Base-by-base conservation (phyloP, 331 rosid genomes). In the Erythrophleum ivorense region DNA sequence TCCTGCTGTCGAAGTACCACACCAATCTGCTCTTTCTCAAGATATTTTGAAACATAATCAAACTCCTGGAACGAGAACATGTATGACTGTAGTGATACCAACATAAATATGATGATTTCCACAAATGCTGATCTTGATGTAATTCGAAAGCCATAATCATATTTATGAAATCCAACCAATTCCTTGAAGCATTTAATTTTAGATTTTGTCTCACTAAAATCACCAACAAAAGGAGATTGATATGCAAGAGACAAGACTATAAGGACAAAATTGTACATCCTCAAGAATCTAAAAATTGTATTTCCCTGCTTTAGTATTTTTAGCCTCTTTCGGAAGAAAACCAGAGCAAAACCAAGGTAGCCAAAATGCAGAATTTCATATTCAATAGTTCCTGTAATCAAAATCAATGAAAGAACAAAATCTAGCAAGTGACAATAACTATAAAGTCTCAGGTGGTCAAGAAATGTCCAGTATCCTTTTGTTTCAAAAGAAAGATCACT, bases 11-110 rank as follows among this genome's bases (percentile, higher is more conserved):
- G 88, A 57, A 92, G 89, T 87, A 92, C 90, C 29, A 94, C 97
- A 78, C 98, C 97, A 74, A 95, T 95, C 83, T 91, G 98, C 88
- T 95, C 98, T 21, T 94, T 94, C 86, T 91, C 97, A 76, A 95
- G 97, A 83, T 91, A 92, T 36, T 91, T 91, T 67, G 91, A 88
- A 78, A 95, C 98, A 29, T 92, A 86, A 64, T 86, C 91, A 76
- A 92, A 92, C 87, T 95, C 97, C 57, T 82, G 89, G 71, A 93
- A 95, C 71, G 95, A 90, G 69, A 95, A 91, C 97, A 92, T 90
- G 86, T 91, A 90, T 52, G 97, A 92, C 79, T 92, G 98, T 71
- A 92, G 88, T 19, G 97, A 89, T 78, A 95, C 97, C 85, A 92
- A 82, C 89, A 92, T 86, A 83, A 90, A 95, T 80, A 95, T 95